A percentile compares a stretch with the other conserved stretches of the same genome.
These are phyloP conservation scores for Alternaria arborescens DNA, from an alignment of 2,329 filamentous ascomycete genomes.

Conservation along the genomic window DNA sequence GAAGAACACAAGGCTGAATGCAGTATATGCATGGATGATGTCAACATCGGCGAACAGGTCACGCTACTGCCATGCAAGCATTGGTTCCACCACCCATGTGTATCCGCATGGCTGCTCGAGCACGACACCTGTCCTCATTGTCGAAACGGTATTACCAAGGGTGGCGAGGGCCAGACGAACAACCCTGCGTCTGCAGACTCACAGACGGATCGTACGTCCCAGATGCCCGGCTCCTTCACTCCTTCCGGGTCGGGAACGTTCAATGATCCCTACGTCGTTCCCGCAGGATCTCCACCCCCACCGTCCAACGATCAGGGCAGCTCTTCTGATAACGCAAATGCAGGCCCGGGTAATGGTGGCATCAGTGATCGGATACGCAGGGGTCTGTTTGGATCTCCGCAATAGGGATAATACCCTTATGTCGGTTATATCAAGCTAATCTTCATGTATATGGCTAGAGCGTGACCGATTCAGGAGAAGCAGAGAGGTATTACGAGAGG, in stretches of 20 bases:
- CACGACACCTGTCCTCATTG: constrained; percentile 94
- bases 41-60: constrained; percentile 76
- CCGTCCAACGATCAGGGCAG: constrained; percentile 8
- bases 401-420: constrained; percentile 17
- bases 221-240: constrained; percentile 45
- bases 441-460: constrained; percentile 3
- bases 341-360: constrained; percentile 25
- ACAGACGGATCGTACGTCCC: constrained; percentile 17
- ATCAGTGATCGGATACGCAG: constrained; percentile 44
- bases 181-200: constrained; percentile 8
- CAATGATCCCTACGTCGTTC: constrained; percentile 31
- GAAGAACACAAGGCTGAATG: constrained; percentile 78
- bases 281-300: constrained; percentile 21
- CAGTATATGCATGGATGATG: constrained; percentile 92
- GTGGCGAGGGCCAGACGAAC: constrained; percentile 28
- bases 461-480: constrained; percentile 6
- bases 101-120: constrained; percentile 83
- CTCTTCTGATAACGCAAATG: constrained; percentile 19
- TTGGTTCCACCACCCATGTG: constrained; percentile 89
- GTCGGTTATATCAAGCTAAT: constrained; percentile 12
- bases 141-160: constrained; percentile 62
- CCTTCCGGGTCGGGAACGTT: constrained; percentile 28
- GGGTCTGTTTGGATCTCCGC: constrained; percentile 45
- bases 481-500: constrained; percentile 8
- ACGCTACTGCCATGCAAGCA: constrained; percentile 85